Base-by-base conservation (phyloP, 371 early-diverging fungal species). In the Mucor mucedo region DNA sequence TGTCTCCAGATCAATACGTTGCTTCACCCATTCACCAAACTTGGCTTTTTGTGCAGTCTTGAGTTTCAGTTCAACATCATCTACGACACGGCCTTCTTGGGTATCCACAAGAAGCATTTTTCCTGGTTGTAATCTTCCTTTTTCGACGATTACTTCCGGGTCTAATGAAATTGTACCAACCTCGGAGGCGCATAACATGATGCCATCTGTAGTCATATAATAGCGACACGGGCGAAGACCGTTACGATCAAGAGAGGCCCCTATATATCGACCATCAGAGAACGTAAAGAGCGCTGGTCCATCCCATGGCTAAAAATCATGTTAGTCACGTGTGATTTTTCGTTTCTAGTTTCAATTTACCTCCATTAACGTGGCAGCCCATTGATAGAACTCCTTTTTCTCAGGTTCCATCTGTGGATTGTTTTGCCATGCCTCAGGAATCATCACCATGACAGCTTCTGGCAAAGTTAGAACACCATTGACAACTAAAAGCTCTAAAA, bases 141-240 rank as follows among this genome's bases (percentile, higher is more conserved):
- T 98, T 65, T 84, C 71, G 29, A 91, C 84, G 5, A 97, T 80
- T 4, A 82, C 85, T 56, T 86, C 91, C 5, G 95, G 92, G 14
- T 88, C 92, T 55, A 96, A 86, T 52, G 81, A 75, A 55, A 96
- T 82, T 16, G 96, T 93, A 33, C 97, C 98, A 16, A 97, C 97
- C 76, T 98, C 98, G n/a, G 95, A 94, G 10, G 96, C 98, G 70
- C 96, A 96, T 65, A 98, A 91, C 97, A 98, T 98, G 49, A 89
- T 84, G 69, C 94, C 95, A 59, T 93, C 93, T 16, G 86, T 80
- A 3, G 95, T 95, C 59, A 95, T 76, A 71, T 96, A 96, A 86
- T 86, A 97, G 58, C 98, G 93, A 74, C 97, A 97, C 6, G 98
- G 98, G 60, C 98, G 90, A 45, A 98, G 79, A 47, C 98, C 98